Conservation (phyloP, 1,284 basidiomycete genomes). For the Waitea zeae region DNA sequence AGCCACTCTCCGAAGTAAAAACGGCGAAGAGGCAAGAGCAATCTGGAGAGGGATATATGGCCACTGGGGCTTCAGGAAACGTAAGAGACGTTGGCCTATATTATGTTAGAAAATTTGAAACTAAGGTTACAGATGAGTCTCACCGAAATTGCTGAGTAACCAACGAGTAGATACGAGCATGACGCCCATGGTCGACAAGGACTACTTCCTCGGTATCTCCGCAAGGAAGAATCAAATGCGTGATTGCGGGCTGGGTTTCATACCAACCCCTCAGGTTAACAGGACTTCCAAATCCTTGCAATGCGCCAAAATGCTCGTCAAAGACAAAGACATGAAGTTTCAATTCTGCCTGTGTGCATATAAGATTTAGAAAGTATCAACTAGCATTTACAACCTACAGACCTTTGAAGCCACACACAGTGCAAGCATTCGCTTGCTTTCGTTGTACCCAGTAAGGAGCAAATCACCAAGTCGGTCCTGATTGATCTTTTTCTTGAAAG, state of each 20-base stretch:
- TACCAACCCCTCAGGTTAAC: slow-evolving; percentile 29
- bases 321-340: slow-evolving; percentile 25
- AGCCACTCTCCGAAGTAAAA: slow-evolving; percentile 8
- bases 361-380: no score
- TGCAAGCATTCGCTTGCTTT: slow-evolving; percentile 25
- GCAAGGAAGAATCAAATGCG: slow-evolving; percentile 19
- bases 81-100: slow-evolving; percentile 28
- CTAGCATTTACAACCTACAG: no score
- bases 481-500: slow-evolving; percentile 17
- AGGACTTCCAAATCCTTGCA: slow-evolving; percentile 18
- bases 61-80: slow-evolving; percentile 15
- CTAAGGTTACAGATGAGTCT: no score
- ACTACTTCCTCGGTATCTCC: slow-evolving; percentile 32
- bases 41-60: slow-evolving; percentile 28
- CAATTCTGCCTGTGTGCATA: slow-evolving; percentile 15
- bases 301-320: slow-evolving; percentile 21
- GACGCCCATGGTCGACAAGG: slow-evolving; percentile 22
- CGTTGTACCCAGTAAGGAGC: slow-evolving; percentile 28
- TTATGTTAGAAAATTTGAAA: neutral
- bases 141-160: slow-evolving; percentile 33
- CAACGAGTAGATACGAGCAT: slow-evolving; percentile 29
- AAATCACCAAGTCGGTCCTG: slow-evolving; percentile 26
- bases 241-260: slow-evolving; percentile 11
- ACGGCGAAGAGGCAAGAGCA: slow-evolving; percentile 29
- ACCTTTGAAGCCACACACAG: no score